Evolutionary conservation across 495 filamentous ascomycete genomes (phyloP), one percentile per base, ranked within the genome.

Genomic region (Penicillium macrosclerotiorum): DNA sequence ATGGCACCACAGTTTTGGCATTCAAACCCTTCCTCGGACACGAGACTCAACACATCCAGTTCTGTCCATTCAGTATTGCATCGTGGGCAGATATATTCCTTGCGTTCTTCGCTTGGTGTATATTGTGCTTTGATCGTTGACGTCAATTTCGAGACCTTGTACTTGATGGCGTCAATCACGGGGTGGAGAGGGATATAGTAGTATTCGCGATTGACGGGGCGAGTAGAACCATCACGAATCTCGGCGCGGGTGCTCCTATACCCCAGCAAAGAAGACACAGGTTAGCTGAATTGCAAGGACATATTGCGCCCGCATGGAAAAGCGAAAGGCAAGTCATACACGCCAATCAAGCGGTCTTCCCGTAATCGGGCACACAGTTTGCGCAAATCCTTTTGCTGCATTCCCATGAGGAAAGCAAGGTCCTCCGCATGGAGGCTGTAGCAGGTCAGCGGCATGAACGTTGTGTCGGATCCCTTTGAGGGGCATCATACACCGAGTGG

Each of bases 141-240:
- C 41, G 89, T 89, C 45, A 96, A 73, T 37, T 81, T 80, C 62
- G 89, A 89, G 41, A 96, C 83, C 52, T 88, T 85, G 73, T 86
- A 99, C 59, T 99, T 99, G 73, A 96, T 90, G 11, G 90, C 90
- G 65, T 99, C 93, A 63, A 99, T 86, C 43, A 90, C 88, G 27
- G 86, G 88, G 41, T 92, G 89, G 55, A 93, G 90, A 59, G 96
- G 89, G 68, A 99, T 89, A 69, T 87, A 99, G 69, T 94, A 99
- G 72, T 95, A 96, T 39, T 91, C 95, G 32, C 87, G 81, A 58
- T 84, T 87, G 32, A 86, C 80, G 3, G 89, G 85, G 8, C 89
- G 86, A 47, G 86, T 84, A 32, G 89, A 85, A 23, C 88, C 89
- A 49, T 89, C 86, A 34, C 82, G 83, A 37, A 83, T 71, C 57